Base-by-base conservation (phyloP, 2,329 filamentous ascomycete genomes). In the Fusarium nurragi region DNA sequence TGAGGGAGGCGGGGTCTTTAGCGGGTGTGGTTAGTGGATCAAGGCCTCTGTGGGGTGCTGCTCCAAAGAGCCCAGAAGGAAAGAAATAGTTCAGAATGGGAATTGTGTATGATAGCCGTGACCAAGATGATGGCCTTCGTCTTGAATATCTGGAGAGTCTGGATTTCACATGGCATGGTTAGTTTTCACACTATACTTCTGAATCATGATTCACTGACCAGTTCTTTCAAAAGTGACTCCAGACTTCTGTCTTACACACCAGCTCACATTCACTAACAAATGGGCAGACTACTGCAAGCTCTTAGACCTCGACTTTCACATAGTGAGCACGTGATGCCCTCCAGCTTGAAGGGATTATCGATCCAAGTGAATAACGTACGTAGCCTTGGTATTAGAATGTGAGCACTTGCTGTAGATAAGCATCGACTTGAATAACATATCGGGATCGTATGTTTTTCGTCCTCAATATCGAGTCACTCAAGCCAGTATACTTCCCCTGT, bases 1-100 rank as follows among this genome's bases (percentile, higher is more conserved):
- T 18, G 43, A 39, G 11, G 21, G 32, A 21, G 19, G 37, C 16
- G 49, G 64, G 51, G 34, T 43, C 51, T 50, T 50, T 23, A 52
- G 46, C 50, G 32, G 18, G 19, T 39, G 18, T 8, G 12, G 26
- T 28, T 36, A 53, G 60, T 50, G 50, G 26, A 18, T 34, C 10
- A 18, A 21, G 23, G 37, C 41, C 30, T 49, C 34, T 61, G 30
- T 45, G 32, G 40, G 34, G 14, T 18, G 14, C 9, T 25, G 23
- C 26, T 21, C 28, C 13, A 18, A 19, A 26, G 38, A 46, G 54
- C 26, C 25, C 18, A 13, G 23, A n/a, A 26, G 22, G 21, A 38
- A 39, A 28, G 14, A 18, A 28, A n/a, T 7, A 16, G 14, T 9
- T 14, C 16, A 32, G 16, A 32, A 32, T 32, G 8, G 13, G 14